Conservation (phyloP, 2,329 filamentous ascomycete genomes). For the Sporothrix variecibatus region DNA sequence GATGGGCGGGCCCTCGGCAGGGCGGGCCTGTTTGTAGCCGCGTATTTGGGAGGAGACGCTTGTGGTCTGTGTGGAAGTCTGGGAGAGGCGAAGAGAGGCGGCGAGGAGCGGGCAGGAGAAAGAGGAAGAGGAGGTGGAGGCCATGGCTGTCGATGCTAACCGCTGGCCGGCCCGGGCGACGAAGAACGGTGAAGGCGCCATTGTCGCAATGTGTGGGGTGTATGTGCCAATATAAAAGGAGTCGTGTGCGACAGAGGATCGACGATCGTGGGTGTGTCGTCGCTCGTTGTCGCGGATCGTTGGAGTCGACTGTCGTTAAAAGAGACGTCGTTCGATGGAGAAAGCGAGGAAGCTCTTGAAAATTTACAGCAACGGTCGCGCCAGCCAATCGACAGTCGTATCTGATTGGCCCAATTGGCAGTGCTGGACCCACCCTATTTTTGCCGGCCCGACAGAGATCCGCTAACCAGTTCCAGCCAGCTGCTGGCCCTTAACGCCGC, state of each 20-base stretch:
- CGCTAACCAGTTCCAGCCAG: not conserved
- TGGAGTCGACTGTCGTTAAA: not conserved
- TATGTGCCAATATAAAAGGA: too few relatives aligned
- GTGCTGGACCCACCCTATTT: not conserved
- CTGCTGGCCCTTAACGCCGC: not conserved
- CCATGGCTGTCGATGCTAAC: not conserved
- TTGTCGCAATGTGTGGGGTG: not conserved
- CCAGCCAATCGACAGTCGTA: not conserved
- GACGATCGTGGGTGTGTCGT: not conserved
- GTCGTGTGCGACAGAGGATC: not conserved
- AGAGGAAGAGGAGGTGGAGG: constrained; percentile 36
- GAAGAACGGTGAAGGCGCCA: constrained; percentile 18
- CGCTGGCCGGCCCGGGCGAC: constrained; percentile 22
- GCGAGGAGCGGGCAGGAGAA: not conserved
- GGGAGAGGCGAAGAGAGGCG: not conserved
- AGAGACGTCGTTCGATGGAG: not conserved
- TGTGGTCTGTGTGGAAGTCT: constrained; percentile 40
- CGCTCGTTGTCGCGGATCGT: constrained; percentile 3
- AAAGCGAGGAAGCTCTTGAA: not conserved
- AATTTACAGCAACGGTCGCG: constrained; percentile 23
- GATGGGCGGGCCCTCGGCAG: constrained; percentile 42
- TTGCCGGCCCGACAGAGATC: constrained; percentile 13
- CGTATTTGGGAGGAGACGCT: constrained; percentile 32
- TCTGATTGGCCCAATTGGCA: not conserved
- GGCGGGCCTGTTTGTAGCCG: constrained; percentile 35